phyloP scores from a whole-genome alignment of 108 stramenopile species.

The Fragilaria radians region DNA sequence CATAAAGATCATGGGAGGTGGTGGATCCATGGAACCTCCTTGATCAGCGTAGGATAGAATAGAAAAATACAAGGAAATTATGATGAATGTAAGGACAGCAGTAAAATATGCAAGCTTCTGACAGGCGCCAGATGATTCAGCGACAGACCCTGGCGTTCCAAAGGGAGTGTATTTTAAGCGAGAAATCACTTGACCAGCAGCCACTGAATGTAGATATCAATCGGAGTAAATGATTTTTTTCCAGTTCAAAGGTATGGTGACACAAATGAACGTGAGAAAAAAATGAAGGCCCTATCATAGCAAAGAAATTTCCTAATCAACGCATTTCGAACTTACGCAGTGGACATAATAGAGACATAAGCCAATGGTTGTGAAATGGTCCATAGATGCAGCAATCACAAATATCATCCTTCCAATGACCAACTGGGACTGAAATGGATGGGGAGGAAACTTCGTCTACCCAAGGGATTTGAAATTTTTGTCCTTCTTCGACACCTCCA shows the following conservation, averaged over 20 bases:
- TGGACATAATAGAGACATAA: conserved; percentile 11
- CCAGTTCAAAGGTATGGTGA: no score
- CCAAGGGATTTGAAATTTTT: conserved; percentile 39
- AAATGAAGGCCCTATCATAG: not conserved
- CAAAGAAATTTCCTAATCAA: not conserved
- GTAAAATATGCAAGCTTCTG: not conserved
- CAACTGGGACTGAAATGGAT: conserved; percentile 8
- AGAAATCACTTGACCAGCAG: conserved; percentile 24
- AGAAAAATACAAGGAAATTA: not conserved
- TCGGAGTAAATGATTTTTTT: not conserved
- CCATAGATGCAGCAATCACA: conserved; percentile 17
- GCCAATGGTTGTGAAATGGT: conserved; percentile 7
- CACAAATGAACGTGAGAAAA: no score
- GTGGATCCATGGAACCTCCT: not conserved
- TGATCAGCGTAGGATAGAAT: not conserved
- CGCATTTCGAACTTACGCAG: conserved; percentile 34
- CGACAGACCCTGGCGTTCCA: conserved; percentile 1
- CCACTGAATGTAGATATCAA: conserved; percentile 3
- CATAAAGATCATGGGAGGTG: not conserved
- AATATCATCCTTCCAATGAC: conserved; percentile 24
- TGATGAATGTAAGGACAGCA: not conserved
- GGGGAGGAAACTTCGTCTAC: not conserved
- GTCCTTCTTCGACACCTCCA: conserved; percentile 50
- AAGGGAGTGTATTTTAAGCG: conserved; percentile 15
- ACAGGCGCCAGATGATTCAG: not conserved